Percentiles rank a stretch among this genome's conserved stretches.
phyloP scores from a whole-genome alignment of 169 alveolate genomes.

The Eimeria necatrix region DNA sequence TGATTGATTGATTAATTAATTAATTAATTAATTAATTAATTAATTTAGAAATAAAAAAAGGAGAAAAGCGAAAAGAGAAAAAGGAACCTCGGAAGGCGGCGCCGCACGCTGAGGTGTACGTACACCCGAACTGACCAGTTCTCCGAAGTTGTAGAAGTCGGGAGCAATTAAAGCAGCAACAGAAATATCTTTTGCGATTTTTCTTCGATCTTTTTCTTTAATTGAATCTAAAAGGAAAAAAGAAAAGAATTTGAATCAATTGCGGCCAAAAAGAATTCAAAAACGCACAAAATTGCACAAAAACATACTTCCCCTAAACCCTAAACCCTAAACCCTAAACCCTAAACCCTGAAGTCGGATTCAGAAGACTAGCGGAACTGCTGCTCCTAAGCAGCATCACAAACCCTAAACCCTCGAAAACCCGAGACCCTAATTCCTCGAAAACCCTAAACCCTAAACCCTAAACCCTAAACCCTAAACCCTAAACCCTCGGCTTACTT shows the following conservation, averaged over 20 bases:
- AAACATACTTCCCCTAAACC: not conserved
- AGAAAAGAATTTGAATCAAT: not conserved
- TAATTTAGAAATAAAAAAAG: too few relatives aligned
- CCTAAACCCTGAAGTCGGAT: not conserved
- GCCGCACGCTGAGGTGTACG: not conserved
- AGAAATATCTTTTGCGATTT: slow-evolving; percentile 5
- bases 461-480: not conserved
- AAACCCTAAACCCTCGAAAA: not conserved
- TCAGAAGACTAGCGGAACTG: slow-evolving; percentile 27
- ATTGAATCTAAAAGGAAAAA: not conserved
- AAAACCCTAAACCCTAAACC: not conserved
- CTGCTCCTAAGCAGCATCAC: too few relatives aligned
- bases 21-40: not conserved
- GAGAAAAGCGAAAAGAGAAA: too few relatives aligned
- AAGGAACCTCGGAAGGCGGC: not conserved
- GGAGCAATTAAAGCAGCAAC: slow-evolving; percentile 66
- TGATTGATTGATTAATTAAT: not conserved
- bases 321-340: not conserved
- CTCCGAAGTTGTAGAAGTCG: slow-evolving; percentile 54
- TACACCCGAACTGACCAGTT: slow-evolving; percentile 11
- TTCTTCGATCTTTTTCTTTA: slow-evolving; percentile 1
- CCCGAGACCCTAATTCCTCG: not conserved
- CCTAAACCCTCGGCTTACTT: not conserved
- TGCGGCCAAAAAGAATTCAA: not conserved
- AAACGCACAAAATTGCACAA: not conserved